Evolutionary conservation across 108 stramenopile genomes (phyloP), one percentile per base, ranked within the genome.

Genomic region (Skeletonema costatum): DNA sequence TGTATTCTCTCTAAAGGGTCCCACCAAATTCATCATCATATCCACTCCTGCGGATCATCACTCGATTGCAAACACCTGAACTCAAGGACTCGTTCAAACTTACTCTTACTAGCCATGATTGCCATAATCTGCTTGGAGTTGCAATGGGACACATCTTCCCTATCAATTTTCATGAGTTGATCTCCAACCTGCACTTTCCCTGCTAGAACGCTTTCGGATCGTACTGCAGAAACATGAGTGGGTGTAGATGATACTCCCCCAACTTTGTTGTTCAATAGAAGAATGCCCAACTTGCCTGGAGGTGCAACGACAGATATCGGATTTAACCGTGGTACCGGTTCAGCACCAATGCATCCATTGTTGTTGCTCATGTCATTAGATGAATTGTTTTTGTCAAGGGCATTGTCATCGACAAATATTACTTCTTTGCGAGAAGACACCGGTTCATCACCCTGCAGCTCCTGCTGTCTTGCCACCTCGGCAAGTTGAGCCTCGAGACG

Each of bases 251-350:
- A 2, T 60, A 70, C 41, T 74, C 70, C 42, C 66, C 62, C 59
- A 32, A 90, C 92, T 58, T 86, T 87, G 6, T 86, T 84, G 80
- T 94, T 93, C 17, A 93, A 92, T 21, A 96, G 81, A 71, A 93
- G 92, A 77, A 96, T 96, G 44, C 93, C 95, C 42, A 96, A 70
- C 69, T 96, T 96, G 14, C 95, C 95, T 5, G 95, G 93, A 31
- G 95, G 95, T 9, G 93, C 93, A 29, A 86, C 59, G 4, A 96
- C 88, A 5, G 86, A 87, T 0, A 87, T 19, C 5, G 76, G 60
- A 16, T 39, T 59, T 2, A 56, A 65, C 4, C 81, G 81, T 6
- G 81, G 80, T 36, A 50, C 63, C 3, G 80, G 80, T 32, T 62
- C 73, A 3, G 81, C 81, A 9, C 81, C 81, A 38, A 71, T 42